phyloP scores from a whole-genome alignment of 1,284 basidiomycete species.

The Lentinula novae-zelandiae region DNA sequence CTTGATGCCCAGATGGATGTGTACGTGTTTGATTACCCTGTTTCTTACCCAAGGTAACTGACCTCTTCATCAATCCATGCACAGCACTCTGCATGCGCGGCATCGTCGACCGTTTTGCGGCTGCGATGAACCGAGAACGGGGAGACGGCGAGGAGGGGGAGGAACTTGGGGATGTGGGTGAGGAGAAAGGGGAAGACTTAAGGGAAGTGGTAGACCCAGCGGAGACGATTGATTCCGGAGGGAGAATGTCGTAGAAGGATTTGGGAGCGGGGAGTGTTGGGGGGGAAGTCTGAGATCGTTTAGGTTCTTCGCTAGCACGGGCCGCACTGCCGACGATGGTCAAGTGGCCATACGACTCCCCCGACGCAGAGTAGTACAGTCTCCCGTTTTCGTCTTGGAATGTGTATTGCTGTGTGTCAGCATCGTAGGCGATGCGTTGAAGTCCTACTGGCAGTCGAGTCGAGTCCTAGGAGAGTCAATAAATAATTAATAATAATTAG shows the following conservation, averaged over 20 bases:
- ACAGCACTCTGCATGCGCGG: conserved; percentile 15
- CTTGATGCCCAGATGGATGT: not conserved
- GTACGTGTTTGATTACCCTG: not conserved
- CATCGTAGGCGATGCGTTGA: conserved; percentile 48
- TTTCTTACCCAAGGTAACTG: conserved; percentile 1
- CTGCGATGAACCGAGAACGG: conserved; percentile 6
- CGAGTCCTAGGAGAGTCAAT: conserved; percentile 33
- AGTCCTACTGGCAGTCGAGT: conserved; percentile 50
- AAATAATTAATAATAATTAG: not conserved
- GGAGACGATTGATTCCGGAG: conserved; percentile 38
- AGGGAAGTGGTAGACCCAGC: conserved; percentile 34
- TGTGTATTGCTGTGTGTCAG: conserved; percentile 45
- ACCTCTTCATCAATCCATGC: not conserved
- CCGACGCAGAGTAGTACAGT: conserved; percentile 40
- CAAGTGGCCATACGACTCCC: conserved; percentile 41
- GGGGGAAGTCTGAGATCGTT: not conserved
- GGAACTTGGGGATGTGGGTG: not conserved
- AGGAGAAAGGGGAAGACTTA: not conserved
- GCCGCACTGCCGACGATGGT: conserved; percentile 23
- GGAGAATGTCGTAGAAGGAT: conserved; percentile 46
- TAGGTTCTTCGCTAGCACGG: conserved; percentile 13
- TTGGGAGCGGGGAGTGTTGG: conserved; percentile 14
- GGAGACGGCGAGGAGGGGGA: not conserved
- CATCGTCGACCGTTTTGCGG: conserved; percentile 10
- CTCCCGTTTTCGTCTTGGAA: conserved; percentile 44